Evolutionary conservation across 768 basidiomycete species (phyloP), one percentile per base, ranked within the genome.

Genomic region (Lentinula edodes): DNA sequence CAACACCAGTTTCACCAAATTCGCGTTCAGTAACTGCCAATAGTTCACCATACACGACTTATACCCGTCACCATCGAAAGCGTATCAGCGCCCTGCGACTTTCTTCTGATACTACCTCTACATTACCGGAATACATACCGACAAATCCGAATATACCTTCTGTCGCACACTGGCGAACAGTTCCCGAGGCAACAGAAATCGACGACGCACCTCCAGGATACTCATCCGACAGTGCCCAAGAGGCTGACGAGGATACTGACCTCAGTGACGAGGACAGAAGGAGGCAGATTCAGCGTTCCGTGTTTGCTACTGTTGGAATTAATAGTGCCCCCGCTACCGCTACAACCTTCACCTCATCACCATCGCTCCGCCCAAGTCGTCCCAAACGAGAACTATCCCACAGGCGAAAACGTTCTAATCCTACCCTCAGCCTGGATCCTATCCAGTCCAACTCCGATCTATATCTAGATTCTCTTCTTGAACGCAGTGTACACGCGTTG

Each of bases 401-500:
- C 15, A 46, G 58, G 15, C 45, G 45, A 13, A 59, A 48, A 20
- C 28, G 23, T 32, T 58, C 56, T 20, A 59, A 51, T 35, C 35
- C 43, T n/a, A 20, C 58, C 3, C 38, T 56, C 20, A 56, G 41
- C 43, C 55, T 56, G 55, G 55, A 56, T 56, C 55, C 38, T 56
- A 35, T 34, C 28, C 55, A 20, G 43, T 46, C 58, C 15, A 50
- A 34, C 46, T 54, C 72, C 20, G 86, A 89, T 69, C 81, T 82
- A 12, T 85, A 82, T 66, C 80, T 92, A 32, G 92, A 93, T 72
- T 81, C 87, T n/a, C 76, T 93, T 15, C 80, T 93, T 1, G 89
- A 85, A 61, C 85, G 91, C 64, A 91, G 90, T 65, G 89, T 93
- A 13, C 86, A 91, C 72, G 91, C 91, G 0, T 78, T 94, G 8